Evolutionary conservation across 2,329 filamentous ascomycete genomes (phyloP), one percentile per base, ranked within the genome.

Genomic region (Pseudogymnoascus sp.): DNA sequence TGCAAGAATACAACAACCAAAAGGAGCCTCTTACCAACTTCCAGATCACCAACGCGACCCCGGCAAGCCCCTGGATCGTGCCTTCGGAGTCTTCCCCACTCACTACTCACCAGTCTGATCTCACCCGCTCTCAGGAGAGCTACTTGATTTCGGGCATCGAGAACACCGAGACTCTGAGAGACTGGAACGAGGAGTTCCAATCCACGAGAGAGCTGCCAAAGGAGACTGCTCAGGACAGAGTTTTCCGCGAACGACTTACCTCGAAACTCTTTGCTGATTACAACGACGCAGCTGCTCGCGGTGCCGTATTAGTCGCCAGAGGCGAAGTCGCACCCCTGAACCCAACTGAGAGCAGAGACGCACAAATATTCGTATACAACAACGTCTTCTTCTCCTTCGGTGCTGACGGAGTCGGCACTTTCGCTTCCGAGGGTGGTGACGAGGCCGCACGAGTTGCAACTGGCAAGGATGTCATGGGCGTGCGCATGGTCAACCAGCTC

Each of bases 331-430:
- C 92, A 19, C 91, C 95, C 6, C 79, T 99, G 62, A 99, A 99
- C 78, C 96, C 95, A 6, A 97, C 93, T 0, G 95, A 99, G 77
- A 87, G 83, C 67, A 86, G 83, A 68, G 93, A 99, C 74, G 95
- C 95, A 3, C 95, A 99, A 75, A 99, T 99, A 68, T 99, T 96
- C 72, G 93, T 99, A 24, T 97, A 97, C 81, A 97, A 97, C 81
- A 99, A 99, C 77, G 92, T 99, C 69, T 99, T 99, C 80, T 99
- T 96, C 80, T 97, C 95, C 0, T 97, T 97, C 70, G 95, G 95
- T 66, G 93, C 95, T 50, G 95, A 99, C 74, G 96, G 95, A 61
- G 95, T 97, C 53, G 93, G 95, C 47, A 99, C 95, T 14, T 99
- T 99, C 75, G 93, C 92, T 10, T 93, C 89, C 2, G 95, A 99